Base-by-base conservation (phyloP, 805 yeast species). In the Wickerhamomyces strasburgensis region DNA sequence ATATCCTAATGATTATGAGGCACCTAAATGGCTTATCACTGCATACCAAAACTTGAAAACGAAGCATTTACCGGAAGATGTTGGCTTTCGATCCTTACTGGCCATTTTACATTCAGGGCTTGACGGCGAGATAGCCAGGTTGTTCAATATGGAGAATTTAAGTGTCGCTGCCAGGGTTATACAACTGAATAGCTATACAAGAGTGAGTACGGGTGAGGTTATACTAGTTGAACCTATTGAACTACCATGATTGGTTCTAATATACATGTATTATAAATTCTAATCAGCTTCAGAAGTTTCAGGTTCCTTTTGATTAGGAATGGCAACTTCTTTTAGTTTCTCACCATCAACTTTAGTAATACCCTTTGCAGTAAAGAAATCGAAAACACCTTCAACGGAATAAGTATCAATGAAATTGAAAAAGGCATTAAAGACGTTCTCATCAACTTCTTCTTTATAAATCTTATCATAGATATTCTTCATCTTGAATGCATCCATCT, bases 391-490 rank as follows among this genome's bases (percentile, higher is more conserved):
- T 54, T 77, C 78, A 15, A 79, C 85, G 29, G 73, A 73, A 19
- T 82, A 87, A 27, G 83, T 78, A 61, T 90, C 98, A 47, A 93
- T 82, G 57, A 85, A 90, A 31, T 84, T 84, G 61, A 85, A 93
- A 56, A 93, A 90, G 1, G 95, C 95, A 46, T 87, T 80, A 64
- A 85, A 89, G 4, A 82, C 83, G 54, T 88, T 86, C 52, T 88
- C 97, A 52, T 77, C 76, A 31, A 76, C 81, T 60, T 93, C 98
- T 61, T 89, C 96, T 29, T 75, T 78, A 56, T 90, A 90, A 42
- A 93, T 88, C 60, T 88, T 86, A 54, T 89, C 96, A 58, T 93
- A 93, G 46, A 93, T 90, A 60, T 72, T 80, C 57, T 80, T 82
- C 76, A 75, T 77, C 66, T 93, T 93, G 70, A 93, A 90, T 1